A percentile compares a stretch with the other conserved stretches of the same genome.
Evolutionary conservation across 805 yeast genomes (phyloP).

Genomic region (Kockiozyma suomiensis): DNA sequence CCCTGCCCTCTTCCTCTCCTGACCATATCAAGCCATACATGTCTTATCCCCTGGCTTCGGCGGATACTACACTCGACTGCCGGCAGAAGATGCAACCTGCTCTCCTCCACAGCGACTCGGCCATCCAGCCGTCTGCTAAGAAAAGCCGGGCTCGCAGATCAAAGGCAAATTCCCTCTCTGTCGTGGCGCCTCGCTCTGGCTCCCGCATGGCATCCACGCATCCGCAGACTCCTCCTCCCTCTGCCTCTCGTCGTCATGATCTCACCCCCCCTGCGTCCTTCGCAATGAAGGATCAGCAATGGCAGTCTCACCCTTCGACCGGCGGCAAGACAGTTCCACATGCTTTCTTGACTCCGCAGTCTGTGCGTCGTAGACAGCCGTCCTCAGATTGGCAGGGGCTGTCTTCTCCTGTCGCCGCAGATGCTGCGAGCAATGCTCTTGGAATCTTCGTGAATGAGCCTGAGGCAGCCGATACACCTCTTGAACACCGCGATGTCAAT

Average conservation of each 20-base stretch:
- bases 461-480: neutral
- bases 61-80: neutral
- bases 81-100: neutral
- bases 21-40: neutral
- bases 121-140: neutral
- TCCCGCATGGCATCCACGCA: neutral
- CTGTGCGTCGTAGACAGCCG: slow-evolving; percentile 12
- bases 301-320: neutral
- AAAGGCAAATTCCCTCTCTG: slow-evolving; percentile 4
- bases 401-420: slow-evolving; percentile 10
- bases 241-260: slow-evolving; percentile 5
- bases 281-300: neutral
- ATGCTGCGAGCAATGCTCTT: slow-evolving; percentile 27
- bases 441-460: slow-evolving; percentile 25
- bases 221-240: slow-evolving; percentile 23
- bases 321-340: slow-evolving; percentile 13
- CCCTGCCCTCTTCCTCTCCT: slow-evolving; percentile 4
- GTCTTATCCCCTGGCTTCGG: neutral
- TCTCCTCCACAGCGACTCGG: neutral
- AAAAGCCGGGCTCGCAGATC: slow-evolving; percentile 16
- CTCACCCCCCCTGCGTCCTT: slow-evolving; percentile 10
- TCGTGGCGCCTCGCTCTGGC: slow-evolving; percentile 19
- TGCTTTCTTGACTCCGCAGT: slow-evolving; percentile 22
- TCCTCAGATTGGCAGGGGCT: slow-evolving; percentile 10
- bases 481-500: slow-evolving; percentile 16